Evolutionary conservation across 441 rosid genomes (phyloP).

Genomic region (Biscutella laevigata): DNA sequence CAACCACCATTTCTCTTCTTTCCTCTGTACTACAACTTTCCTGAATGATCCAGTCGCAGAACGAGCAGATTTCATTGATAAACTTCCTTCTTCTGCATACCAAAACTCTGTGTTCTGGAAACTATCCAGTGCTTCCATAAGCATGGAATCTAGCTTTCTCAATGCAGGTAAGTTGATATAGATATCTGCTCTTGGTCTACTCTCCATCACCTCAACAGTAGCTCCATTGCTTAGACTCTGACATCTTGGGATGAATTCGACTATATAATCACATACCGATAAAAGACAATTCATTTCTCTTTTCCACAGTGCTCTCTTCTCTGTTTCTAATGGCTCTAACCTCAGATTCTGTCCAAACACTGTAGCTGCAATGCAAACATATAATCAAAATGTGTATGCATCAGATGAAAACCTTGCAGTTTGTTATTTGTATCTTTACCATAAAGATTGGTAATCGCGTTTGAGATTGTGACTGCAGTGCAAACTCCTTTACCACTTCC

Average conservation of each 20-base stretch:
- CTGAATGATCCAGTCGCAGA: constrained; percentile 63
- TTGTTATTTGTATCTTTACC: constrained; percentile 28
- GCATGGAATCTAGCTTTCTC: constrained; percentile 60
- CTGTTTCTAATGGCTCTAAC: constrained; percentile 48
- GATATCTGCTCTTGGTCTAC: constrained; percentile 55
- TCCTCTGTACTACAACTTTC: constrained; percentile 51
- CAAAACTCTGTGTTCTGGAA: constrained; percentile 52
- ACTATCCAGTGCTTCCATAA: constrained; percentile 56
- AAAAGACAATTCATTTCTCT: constrained; percentile 61
- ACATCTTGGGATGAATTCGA: constrained; percentile 41
- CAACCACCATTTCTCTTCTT: constrained; percentile 82
- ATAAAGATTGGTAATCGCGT: constrained; percentile 65
- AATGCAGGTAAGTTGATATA: constrained; percentile 62
- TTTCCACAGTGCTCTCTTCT: constrained; percentile 55
- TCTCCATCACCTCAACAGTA: constrained; percentile 53
- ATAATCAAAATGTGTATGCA: background rate
- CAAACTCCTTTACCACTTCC: constrained; percentile 67
- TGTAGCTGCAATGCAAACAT: constrained; percentile 44
- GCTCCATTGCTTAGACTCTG: constrained; percentile 42
- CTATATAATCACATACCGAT: constrained; percentile 53
- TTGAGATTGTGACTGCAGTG: constrained; percentile 64
- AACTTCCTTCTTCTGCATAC: constrained; percentile 73
- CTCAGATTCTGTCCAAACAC: constrained; percentile 62
- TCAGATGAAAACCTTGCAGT: background rate
- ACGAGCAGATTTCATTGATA: constrained; percentile 48